A percentile compares a stretch with the other conserved stretches of the same genome.
These are phyloP conservation scores for Lactarius trivialis DNA, from an alignment of 768 basidiomycete species.

Conservation along the genomic window DNA sequence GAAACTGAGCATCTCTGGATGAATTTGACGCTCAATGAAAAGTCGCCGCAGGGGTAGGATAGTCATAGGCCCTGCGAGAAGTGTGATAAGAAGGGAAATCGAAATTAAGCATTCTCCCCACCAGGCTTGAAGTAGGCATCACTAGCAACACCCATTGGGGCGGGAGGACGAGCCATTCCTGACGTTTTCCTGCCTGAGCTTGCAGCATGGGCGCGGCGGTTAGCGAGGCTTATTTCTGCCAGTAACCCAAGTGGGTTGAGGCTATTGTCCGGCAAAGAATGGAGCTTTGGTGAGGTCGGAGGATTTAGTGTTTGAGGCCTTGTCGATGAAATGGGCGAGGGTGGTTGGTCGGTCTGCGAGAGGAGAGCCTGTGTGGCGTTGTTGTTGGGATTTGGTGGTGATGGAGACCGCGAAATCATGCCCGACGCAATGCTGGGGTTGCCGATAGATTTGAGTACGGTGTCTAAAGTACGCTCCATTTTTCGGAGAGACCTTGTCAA, in stretches of 20 bases:
- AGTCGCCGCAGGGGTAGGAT: slow-evolving; percentile 76
- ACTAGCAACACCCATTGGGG: slow-evolving; percentile 71
- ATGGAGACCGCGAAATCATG: slow-evolving; percentile 77
- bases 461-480: slow-evolving; percentile 91
- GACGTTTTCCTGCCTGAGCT: slow-evolving; percentile 11
- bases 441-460: slow-evolving; percentile 81
- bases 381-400: slow-evolving; percentile 40
- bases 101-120: slow-evolving; percentile 10
- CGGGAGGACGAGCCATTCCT: slow-evolving; percentile 21
- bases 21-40: slow-evolving; percentile 83
- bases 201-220: slow-evolving; percentile 51
- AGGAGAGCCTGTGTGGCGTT: slow-evolving; percentile 18
- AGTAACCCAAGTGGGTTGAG: slow-evolving; percentile 89
- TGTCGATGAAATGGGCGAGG: slow-evolving; percentile 27
- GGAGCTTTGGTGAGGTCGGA: slow-evolving; percentile 74
- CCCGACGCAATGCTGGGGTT: slow-evolving; percentile 74
- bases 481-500: slow-evolving; percentile 76
- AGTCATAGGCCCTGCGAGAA: slow-evolving; percentile 68
- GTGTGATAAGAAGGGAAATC: slow-evolving; percentile 12
- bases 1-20: slow-evolving; percentile 91
- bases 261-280: slow-evolving; percentile 86
- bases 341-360: slow-evolving; percentile 15
- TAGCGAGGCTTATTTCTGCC: slow-evolving; percentile 82
- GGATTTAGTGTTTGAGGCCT: slow-evolving; percentile 27
- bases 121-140: slow-evolving; percentile 91